Base-by-base conservation (phyloP, 176 grass and related monocot genomes). In the Chloris gayana region DNA sequence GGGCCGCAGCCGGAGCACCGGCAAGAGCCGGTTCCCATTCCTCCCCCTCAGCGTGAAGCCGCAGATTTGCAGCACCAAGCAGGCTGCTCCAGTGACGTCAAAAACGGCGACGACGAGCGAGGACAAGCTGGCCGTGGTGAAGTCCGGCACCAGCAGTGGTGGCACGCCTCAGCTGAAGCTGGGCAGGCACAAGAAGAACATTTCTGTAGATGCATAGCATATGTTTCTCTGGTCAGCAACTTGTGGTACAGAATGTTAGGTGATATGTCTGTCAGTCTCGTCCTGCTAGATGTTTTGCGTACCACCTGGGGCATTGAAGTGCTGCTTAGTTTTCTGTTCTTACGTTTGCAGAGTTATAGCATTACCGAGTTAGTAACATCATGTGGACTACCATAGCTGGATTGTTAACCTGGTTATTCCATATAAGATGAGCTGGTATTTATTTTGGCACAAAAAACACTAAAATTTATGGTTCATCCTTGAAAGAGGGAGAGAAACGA, bases 51-150 rank as follows among this genome's bases (percentile, higher is more conserved):
- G 64, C 19, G 8, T 58, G 14, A 94, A 81, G 44, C 81, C 85
- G 0, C 88, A 93, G 64, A 88, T 91, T 37, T 91, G 88, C 80
- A 84, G 53, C 69, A 57, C 83, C 46, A 84, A 74, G 61, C 79
- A 86, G 19, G 85, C 66, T 25, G 35, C 22, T 11, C 46, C 73
- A 0, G 32, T 37, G 2, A n/a, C 62, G 7, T 57, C 21, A 2
- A 57, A 57, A 4, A 34, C 5, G 12, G 31, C 29, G 5, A 11
- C 51, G 2, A 58, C 11, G 27, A 74, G 74, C 8, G 83, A 86
- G 5, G 83, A 73, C 7, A 91, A 73, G 37, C 13, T 86, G 33
- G 67, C 80, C 2, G 58, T 46, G 10, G 72, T 86, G 27, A 88
- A 74, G 34, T 67, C 69, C 13, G 88, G 90, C 19, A 31, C 69